Base-by-base conservation (phyloP, 345 rosid species). In the Syzygium oleosum region DNA sequence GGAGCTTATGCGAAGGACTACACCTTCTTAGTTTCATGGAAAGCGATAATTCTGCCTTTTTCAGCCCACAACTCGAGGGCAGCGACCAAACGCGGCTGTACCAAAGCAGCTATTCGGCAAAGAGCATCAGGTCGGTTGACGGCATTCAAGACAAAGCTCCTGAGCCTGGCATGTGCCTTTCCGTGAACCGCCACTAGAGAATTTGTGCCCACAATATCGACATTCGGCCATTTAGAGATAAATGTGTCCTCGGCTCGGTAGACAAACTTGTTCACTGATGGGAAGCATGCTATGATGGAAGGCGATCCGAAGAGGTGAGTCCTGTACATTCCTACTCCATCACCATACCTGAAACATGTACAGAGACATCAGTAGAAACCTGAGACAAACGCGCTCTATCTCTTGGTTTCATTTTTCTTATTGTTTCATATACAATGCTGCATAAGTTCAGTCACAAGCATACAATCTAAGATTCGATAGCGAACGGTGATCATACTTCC, bases 291-390 rank as follows among this genome's bases (percentile, higher is more conserved):
- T 78, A 87, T 93, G 73, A 91, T 88, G 4, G 93, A 65, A 29
- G 93, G 93, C 34, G 89, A 78, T 58, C 94, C 90, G 29, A 93
- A 90, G 5, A 90, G 90, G 41, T 89, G 89, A 21, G 86, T 91
- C 73, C 80, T 86, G 86, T 87, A 88, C 90, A 92, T 12, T 51
- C 92, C 93, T 38, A n/a, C 91, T 54, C 93, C 94, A 61, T 91
- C 92, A 5, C 93, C 92, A 34, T 91, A 91, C 79, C 95, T 90
- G 3, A 52, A 61, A n/a, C 73, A n/a, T n/a, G 73, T n/a, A n/a
- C 73, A n/a, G 38, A n/a, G 34, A n/a, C 73, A n/a, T n/a, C 6
- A 61, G 73, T 2, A 61, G 38, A 27, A 61, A 14, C 34, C n/a
- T 31, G 19, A 61, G 73, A n/a, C 34, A 61, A 61, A 15, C 19